Percentiles rank a stretch among this genome's conserved stretches.
phyloP scores from a whole-genome alignment of 441 rosid species.

The Croton laevigatus region DNA sequence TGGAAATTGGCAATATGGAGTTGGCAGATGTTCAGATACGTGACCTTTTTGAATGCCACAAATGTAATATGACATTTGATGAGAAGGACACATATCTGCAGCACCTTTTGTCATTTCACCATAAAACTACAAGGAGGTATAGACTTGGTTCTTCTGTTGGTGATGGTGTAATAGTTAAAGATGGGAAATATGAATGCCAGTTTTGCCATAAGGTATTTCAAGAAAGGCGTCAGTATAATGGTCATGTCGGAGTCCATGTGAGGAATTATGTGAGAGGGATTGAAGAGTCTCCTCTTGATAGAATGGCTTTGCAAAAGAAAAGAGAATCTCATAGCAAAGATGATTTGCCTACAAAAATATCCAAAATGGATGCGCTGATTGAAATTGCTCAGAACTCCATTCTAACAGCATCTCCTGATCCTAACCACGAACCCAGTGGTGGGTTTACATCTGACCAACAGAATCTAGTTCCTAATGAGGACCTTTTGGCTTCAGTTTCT shows the following conservation, averaged over 20 bases:
- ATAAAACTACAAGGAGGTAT: conserved; percentile 8
- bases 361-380: conserved; percentile 79
- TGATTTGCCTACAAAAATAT: conserved; percentile 43
- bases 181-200: conserved; percentile 77
- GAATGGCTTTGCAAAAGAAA: conserved; percentile 31
- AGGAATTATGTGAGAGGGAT: conserved; percentile 61
- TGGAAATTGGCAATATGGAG: conserved; percentile 50
- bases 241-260: conserved; percentile 75
- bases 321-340: conserved; percentile 34
- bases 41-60: conserved; percentile 65
- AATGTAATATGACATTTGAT: conserved; percentile 61
- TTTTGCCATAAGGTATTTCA: conserved; percentile 66
- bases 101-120: conserved; percentile 54
- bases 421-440: conserved; percentile 30
- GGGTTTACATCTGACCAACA: conserved; percentile 27
- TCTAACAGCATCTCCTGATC: conserved; percentile 35
- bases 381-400: conserved; percentile 83
- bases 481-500: conserved; percentile 31
- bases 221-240: conserved; percentile 67
- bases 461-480: conserved; percentile 29
- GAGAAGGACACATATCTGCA: conserved; percentile 64
- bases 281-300: conserved; percentile 49
- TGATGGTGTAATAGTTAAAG: conserved; percentile 67
- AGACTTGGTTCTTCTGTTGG: conserved; percentile 69
- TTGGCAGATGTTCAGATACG: conserved; percentile 53